Base-by-base conservation (phyloP, 2,329 filamentous ascomycete species). In the Fusarium nodosum region DNA sequence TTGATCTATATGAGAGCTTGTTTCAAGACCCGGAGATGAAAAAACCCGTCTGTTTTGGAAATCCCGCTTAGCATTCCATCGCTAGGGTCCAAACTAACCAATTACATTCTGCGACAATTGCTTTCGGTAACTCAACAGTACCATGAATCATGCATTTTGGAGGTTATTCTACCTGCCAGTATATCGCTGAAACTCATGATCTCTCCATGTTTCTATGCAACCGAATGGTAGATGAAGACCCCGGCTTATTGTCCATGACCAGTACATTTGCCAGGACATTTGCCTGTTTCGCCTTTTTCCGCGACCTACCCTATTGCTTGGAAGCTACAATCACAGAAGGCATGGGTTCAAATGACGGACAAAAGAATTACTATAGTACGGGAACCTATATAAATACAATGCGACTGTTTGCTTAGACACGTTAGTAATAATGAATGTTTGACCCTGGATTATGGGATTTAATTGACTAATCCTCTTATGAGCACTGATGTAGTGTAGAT, bases 11-110 rank as follows among this genome's bases (percentile, higher is more conserved):
- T 38, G 26, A 50, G 18, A 34, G n/a, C 33, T 26, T 10, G 60
- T 63, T 63, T 63, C 58, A 44, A 8, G 18, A 12, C 22, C 45
- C 57, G 42, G 57, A 48, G 13, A 56, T 63, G 60, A 62, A 41
- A 52, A 12, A 52, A n/a, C 13, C 48, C 48, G 48, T 52, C 34
- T 22, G 13, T 22, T 13, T 20, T 9, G 22, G 13, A 2, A 10
- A 24, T 16, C 13, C 39, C 7, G 39, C 13, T 24, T 3, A 24
- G 0, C 22, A 16, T 13, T 42, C 20, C 39, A 24, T 16, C 16
- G 4, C 1, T 9, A 24, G 13, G 22, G 20, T 16, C 13, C 1
- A 3, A 4, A 9, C 7, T 13, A 6, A 22, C 36, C 36, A 39
- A 39, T 39, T 6, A 13, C 36, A 39, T 15, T 20, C 12, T 13